Base-by-base conservation (phyloP, 805 yeast species). In the Saccharomycopsis fodiens region DNA sequence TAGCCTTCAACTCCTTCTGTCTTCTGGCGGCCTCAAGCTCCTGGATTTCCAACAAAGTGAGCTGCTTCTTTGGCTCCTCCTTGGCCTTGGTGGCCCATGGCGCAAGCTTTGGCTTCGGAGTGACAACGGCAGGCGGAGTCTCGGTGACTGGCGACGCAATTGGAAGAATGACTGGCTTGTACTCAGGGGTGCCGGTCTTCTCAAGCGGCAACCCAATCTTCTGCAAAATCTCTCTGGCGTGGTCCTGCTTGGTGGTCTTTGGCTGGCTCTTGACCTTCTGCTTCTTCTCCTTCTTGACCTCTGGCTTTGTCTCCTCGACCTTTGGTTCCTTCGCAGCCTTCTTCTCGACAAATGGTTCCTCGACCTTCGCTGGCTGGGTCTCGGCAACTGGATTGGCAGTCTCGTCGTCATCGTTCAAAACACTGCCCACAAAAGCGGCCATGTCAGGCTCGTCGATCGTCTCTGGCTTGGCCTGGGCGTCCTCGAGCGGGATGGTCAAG, bases 1-100 rank as follows among this genome's bases (percentile, higher is more conserved):
- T 68, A 10, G 62, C 54, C 49, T 69, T 70, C 17, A 58, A 43
- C 52, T 69, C 66, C 52, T 63, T 70, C 38, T 63, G 66, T 46
- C 65, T 64, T 54, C 72, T 76, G 25, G 71, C 71, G 49, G 73
- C 74, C 46, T 74, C 64, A 20, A 57, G 36, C 51, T 63, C 63
- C 56, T 74, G 80, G 46, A 76, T 74, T 57, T 76, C 75, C 43
- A 69, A 67, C 54, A 76, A 62, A 0, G 79, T 62, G 44, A 74
- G 47, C n/a, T 62, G 57, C 10, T 78, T 76, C 50, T 44, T 50
- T 15, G 45, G 47, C 36, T 43, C 36, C 15, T 16, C 27, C 19
- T 15, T 51, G 21, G 58, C 48, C 19, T 58, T 55, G 1, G 57
- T 49, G n/a, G 80, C 80, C 81, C 81, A 76, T 37, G 82, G 81